A percentile compares a stretch with the other conserved stretches of the same genome.
Conservation (phyloP, 352 stramenopile species). For the Phytopythium sindhum region DNA sequence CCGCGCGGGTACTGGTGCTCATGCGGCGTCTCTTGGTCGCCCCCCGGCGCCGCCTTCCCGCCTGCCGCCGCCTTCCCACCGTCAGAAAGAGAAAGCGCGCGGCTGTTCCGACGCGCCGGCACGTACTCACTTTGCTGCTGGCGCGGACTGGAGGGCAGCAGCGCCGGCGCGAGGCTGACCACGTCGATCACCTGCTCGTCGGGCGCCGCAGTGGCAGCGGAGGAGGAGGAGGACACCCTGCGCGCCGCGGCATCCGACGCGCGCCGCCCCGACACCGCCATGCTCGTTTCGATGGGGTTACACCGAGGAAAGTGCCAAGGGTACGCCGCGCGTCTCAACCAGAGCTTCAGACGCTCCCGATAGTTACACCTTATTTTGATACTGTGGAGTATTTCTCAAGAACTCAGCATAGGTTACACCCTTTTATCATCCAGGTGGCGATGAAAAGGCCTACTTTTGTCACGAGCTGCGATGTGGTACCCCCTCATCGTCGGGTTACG, state of each 20-base stretch:
- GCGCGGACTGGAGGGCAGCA: slow-evolving; percentile 9
- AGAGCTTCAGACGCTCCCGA: neutral
- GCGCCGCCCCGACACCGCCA: neutral
- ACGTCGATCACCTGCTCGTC: slow-evolving; percentile 45
- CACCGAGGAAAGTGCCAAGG: neutral
- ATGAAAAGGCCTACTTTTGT: no score
- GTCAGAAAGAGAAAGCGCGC: slow-evolving; percentile 20
- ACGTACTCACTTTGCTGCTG: neutral
- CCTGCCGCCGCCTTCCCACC: slow-evolving; percentile 10
- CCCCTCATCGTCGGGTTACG: no score
- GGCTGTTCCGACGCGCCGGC: slow-evolving; percentile 8
- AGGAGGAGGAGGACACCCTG: neutral
- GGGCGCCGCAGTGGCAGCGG: neutral
- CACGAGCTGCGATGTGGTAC: no score
- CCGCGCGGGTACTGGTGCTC: slow-evolving; percentile 56
- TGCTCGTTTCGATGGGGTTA: neutral
- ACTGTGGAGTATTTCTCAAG: no score
- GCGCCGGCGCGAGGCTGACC: slow-evolving; percentile 18
- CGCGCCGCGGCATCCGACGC: neutral
- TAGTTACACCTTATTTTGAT: neutral
- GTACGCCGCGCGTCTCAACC: neutral
- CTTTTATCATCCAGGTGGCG: no score
- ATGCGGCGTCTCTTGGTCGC: slow-evolving; percentile 17
- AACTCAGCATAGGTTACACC: no score
- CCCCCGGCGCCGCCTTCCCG: slow-evolving; percentile 11